Base-by-base conservation (phyloP, 2,329 filamentous ascomycete species). In the Sporothrix curviconia region DNA sequence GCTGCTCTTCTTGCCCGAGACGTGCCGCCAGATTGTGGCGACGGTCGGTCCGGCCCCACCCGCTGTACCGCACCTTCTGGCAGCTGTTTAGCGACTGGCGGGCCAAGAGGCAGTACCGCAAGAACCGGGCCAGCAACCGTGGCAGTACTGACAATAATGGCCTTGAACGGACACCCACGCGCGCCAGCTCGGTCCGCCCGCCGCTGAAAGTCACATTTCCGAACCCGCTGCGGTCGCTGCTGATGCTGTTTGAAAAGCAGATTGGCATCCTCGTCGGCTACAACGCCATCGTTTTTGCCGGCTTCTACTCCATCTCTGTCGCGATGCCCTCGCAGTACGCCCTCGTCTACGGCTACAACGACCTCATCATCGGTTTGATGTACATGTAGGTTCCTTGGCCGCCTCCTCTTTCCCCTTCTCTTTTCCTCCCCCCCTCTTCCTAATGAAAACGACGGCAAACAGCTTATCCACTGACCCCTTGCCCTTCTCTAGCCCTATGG, bases 161-260 rank as follows among this genome's bases (percentile, higher is more conserved):
- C 7, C 25, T 56, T 37, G 52, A 19, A 22, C 19, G 15, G 24
- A 37, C 36, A 8, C 12, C 40, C 17, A 58, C 50, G 15, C 43
- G 44, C 8, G 39, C 46, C 14, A 19, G 56, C 32, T 57, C 40
- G 3, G 25, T 40, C 9, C 61, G 51, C 3, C 54, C 51, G n/a
- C 63, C 61, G 3, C 60, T 62, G n/a, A 43, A 36, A 3, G 47
- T 64, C 24, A 43, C 60, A 47, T 32, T 63, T 1, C 60, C 65
- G 60, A 92, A 97, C 72, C 96, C 96, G 70, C 77, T 97, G 60
- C 85, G 84, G 64, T 92, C 90, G 0, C 86, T 95, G 15, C 82
- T 85, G 1, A 91, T 94, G 1, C 81, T 90, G 59, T 78, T 84
- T 63, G 94, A 94, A 75, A 89, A 92, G 66, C 89, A 96, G 70